Evolutionary conservation across 345 rosid species (phyloP).

Genomic region (Trapa bicornis): DNA sequence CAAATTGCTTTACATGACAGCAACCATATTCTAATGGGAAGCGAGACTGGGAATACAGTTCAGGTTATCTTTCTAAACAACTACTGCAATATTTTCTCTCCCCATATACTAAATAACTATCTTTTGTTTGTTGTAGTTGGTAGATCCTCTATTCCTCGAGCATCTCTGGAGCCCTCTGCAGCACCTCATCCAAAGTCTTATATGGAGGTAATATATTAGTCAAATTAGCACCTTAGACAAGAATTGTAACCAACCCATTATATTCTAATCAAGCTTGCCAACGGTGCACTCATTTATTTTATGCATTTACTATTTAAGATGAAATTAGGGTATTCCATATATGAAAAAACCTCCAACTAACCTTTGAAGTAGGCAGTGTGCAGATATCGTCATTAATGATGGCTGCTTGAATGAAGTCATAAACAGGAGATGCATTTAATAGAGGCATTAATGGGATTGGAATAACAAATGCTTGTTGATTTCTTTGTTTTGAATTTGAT

Average conservation of each 20-base stretch:
- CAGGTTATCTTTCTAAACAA: slow-evolving; percentile 34
- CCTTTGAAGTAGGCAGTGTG: background rate
- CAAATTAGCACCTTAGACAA: too few relatives aligned
- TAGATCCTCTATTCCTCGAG: slow-evolving; percentile 60
- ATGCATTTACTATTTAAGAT: background rate
- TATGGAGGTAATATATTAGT: too few relatives aligned
- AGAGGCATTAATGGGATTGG: background rate
- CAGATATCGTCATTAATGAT: too few relatives aligned
- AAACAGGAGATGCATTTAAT: background rate
- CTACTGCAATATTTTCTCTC: too few relatives aligned
- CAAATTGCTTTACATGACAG: slow-evolving; percentile 14
- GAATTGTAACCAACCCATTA: too few relatives aligned
- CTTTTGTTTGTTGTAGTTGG: slow-evolving; percentile 26
- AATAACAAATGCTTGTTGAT: background rate
- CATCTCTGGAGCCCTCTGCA: slow-evolving; percentile 1
- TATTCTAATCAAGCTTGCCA: background rate
- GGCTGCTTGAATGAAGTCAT: too few relatives aligned
- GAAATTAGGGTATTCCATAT: background rate
- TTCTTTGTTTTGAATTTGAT: background rate
- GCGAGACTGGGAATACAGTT: slow-evolving; percentile 30
- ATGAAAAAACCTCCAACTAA: background rate
- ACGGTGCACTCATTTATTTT: background rate
- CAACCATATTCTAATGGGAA: slow-evolving; percentile 53
- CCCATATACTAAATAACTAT: background rate
- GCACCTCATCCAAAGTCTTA: too few relatives aligned